phyloP scores from a whole-genome alignment of 768 basidiomycete genomes.

The Tephrocybe rancida region DNA sequence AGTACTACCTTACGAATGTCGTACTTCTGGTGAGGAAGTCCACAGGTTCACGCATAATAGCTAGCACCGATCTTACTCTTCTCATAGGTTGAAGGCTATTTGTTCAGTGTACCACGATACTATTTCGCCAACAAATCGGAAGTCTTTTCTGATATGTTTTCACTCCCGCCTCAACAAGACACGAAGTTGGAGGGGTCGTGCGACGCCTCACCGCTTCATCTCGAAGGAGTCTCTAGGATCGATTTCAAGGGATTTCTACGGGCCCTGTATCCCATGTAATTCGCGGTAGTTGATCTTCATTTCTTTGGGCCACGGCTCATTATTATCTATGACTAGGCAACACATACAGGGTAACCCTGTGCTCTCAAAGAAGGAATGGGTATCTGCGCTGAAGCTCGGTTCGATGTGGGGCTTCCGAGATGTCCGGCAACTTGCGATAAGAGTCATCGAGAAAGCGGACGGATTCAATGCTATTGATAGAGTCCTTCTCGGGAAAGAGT shows the following conservation, averaged over 20 bases:
- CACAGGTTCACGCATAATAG: not conserved
- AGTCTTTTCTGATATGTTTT: conserved; percentile 23
- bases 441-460: too few species aligned
- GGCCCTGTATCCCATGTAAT: conserved; percentile 28
- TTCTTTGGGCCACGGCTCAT: not conserved
- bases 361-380: conserved; percentile 31
- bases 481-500: conserved; percentile 25
- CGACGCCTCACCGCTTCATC: conserved; percentile 26
- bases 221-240: conserved; percentile 21
- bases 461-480: too few species aligned
- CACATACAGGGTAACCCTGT: not conserved
- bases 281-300: not conserved
- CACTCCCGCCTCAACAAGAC: conserved; percentile 17
- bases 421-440: conserved; percentile 30
- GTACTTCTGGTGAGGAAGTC: conserved; percentile 13
- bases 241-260: conserved; percentile 26
- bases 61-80: not conserved
- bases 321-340: not conserved
- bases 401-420: conserved; percentile 37
- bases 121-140: conserved; percentile 23
- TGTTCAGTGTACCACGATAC: conserved; percentile 29
- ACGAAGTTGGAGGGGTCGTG: conserved; percentile 21
- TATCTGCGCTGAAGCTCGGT: conserved; percentile 38
- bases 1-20: conserved; percentile 17
- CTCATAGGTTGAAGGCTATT: conserved; percentile 26